phyloP scores from a whole-genome alignment of 2,329 filamentous ascomycete species.

The Scleromitrula shiraiana region DNA sequence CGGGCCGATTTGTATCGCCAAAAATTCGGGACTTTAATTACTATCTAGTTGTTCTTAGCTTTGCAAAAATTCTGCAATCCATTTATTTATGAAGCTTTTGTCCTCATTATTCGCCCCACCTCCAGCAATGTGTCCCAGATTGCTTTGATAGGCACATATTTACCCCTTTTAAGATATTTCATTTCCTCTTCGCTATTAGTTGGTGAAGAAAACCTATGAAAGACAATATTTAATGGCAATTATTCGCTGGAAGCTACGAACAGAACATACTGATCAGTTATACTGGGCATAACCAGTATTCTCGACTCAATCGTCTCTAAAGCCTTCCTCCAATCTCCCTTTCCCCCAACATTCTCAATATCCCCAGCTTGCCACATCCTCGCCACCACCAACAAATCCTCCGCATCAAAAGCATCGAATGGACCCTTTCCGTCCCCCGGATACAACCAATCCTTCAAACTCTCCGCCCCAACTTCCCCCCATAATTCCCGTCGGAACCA shows the following conservation, averaged over 20 bases:
- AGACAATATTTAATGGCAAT: constrained; percentile 26
- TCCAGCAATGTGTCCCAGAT: constrained; percentile 34
- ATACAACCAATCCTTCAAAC: constrained; percentile 32
- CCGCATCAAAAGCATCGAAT: constrained; percentile 35
- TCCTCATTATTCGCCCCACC: constrained; percentile 27
- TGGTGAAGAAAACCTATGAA: not conserved
- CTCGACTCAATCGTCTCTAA: constrained; percentile 54
- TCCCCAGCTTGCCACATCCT: constrained; percentile 40
- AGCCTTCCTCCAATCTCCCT: constrained; percentile 38
- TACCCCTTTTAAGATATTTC: constrained; percentile 23
- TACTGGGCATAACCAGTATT: constrained; percentile 50
- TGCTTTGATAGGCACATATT: constrained; percentile 30
- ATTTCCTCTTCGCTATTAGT: constrained; percentile 31
- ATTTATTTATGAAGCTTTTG: constrained; percentile 28
- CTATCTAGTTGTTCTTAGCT: no score
- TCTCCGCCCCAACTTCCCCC: constrained; percentile 30
- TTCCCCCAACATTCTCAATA: constrained; percentile 22
- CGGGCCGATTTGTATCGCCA: no score
- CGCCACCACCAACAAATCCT: constrained; percentile 36
- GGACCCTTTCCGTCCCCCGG: constrained; percentile 24
- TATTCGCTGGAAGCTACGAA: no score
- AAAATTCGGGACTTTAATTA: no score
- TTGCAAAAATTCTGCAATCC: constrained; percentile 27
- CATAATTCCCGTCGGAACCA: constrained; percentile 39
- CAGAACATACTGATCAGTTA: constrained; percentile 63